Base-by-base conservation (phyloP, 2,329 filamentous ascomycete species). In the Pseudogymnoascus verrucosus region DNA sequence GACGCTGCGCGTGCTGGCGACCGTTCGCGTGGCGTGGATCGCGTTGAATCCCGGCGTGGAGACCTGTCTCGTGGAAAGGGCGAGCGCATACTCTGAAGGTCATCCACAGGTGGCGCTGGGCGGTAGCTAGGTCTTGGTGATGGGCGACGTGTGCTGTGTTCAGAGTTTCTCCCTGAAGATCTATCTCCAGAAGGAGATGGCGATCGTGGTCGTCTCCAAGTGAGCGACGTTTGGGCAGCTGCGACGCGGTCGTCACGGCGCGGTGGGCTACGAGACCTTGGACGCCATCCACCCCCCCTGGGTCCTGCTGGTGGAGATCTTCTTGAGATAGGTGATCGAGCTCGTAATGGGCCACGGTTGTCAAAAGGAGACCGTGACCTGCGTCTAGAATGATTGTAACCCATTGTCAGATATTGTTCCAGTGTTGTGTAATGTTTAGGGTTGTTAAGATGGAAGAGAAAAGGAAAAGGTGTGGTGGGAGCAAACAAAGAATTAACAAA, bases 91-190 rank as follows among this genome's bases (percentile, higher is more conserved):
- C 70, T 67, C 14, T 65, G 39, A 26, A 61, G 62, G 4, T 66
- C 65, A 39, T 72, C 70, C 28, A 71, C 76, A 26, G 71, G 68
- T 63, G 73, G 67, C 16, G 73, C 69, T 65, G 76, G 67, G 40
- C 76, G 71, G 16, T 79, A 69, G 59, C 76, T 78, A 60, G 78
- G 71, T 68, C 82, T 78, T 14, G 86, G 86, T 5, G 86, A 88
- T 7, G 86, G 86, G 60, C 84, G 79, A 64, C 84, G 80, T 21
- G 85, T 88, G 31, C 82, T 85, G 19, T 81, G 84, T 19, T 75
- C 79, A 7, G 85, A 87, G 40, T 79, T 81, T 63, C 79, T 75
- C 21, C 78, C 81, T 21, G 82, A 84, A 44, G 78, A 77, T 61
- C 81, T 78, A 40, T 78, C 79, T 36, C 79, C 79, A 44, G 73